Percentiles rank a stretch among this genome's conserved stretches.
Evolutionary conservation across 148 eudicot species (phyloP).

Genomic region (Hydrangea macrophylla): DNA sequence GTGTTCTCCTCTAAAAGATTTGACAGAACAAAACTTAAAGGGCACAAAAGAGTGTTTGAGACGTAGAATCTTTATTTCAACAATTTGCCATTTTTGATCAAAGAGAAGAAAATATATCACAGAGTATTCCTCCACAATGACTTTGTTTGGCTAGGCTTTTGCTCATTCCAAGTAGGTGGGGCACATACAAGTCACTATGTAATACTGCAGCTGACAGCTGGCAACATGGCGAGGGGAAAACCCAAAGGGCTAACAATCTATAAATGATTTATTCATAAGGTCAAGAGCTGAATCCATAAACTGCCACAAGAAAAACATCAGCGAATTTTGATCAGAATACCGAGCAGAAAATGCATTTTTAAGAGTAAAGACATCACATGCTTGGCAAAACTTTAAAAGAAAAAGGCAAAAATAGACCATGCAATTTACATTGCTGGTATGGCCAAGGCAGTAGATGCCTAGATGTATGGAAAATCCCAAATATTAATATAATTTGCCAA

Average conservation of each 20-base stretch:
- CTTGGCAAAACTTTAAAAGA: not conserved
- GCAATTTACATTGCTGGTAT: not conserved
- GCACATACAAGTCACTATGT: not conserved
- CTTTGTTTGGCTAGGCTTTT: not conserved
- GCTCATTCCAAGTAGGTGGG: not conserved
- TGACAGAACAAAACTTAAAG: not conserved
- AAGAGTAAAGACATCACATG: not conserved
- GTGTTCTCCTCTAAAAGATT: not conserved
- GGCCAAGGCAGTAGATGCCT: not conserved
- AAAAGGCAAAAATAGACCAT: not conserved
- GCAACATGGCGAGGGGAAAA: not conserved
- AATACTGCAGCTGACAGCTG: not conserved
- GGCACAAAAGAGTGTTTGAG: not conserved
- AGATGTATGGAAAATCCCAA: not conserved
- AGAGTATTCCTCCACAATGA: not conserved
- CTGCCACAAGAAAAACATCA: slow-evolving; percentile 39
- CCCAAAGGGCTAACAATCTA: slow-evolving; percentile 46
- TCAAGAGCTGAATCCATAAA: slow-evolving; percentile 87
- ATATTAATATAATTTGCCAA: too few relatives aligned
- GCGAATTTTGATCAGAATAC: not conserved
- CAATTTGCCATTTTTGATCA: not conserved
- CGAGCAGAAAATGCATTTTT: not conserved
- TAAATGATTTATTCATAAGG: slow-evolving; percentile 75
- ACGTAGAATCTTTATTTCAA: not conserved
- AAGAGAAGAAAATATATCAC: not conserved